Conservation (phyloP, 139 green algal genomes). For the Prasinococcaceae sp. region DNA sequence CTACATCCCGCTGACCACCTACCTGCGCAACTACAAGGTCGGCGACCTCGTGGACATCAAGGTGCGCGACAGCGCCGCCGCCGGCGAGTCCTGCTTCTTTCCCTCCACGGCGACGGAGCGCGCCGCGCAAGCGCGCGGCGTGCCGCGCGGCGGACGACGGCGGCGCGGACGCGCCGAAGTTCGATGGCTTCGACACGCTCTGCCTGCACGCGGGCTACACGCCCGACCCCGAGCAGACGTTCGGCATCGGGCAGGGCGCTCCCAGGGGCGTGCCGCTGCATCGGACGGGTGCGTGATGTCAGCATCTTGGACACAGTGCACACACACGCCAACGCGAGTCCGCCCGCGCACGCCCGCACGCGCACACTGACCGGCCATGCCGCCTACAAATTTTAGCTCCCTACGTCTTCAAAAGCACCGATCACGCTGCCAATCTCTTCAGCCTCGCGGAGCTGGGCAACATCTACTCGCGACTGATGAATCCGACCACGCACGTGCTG, state of each 20-base stretch:
- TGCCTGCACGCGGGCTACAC: conserved; percentile 4
- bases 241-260: neutral
- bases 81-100: no score
- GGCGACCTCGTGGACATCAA: conserved; percentile 98
- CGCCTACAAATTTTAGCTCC: no score
- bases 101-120: no score
- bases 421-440: conserved; percentile 11
- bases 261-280: conserved; percentile 2
- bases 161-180: no score
- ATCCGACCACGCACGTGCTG: conserved; percentile 9
- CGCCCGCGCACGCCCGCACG: no score
- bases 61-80: no score
- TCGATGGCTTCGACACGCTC: conserved; percentile 3
- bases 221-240: neutral
- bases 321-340: neutral
- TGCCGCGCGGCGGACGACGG: no score
- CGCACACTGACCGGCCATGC: no score
- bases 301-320: neutral
- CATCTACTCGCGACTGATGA: conserved; percentile 8
- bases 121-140: no score
- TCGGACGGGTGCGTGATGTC: neutral
- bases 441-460: conserved; percentile 4
- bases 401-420: conserved; percentile 4
- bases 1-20: conserved; percentile 72
- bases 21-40: conserved; percentile 88